Base-by-base conservation (phyloP, 108 stramenopile genomes). In the Seminavis robusta region DNA sequence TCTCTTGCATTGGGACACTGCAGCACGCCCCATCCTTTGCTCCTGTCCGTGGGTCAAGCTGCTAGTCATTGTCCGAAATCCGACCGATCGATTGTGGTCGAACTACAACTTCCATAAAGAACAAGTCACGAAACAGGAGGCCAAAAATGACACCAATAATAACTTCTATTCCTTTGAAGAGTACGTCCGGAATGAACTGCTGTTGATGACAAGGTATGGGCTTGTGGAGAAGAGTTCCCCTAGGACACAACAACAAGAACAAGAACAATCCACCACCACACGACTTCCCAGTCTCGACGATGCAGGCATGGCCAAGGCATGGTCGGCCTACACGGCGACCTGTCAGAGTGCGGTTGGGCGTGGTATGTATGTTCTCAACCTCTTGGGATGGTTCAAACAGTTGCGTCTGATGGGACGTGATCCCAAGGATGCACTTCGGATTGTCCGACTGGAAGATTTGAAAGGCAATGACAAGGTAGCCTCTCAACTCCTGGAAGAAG, bases 21-120 rank as follows among this genome's bases (percentile, higher is more conserved):
- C 20, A 3, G 28, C 11, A 9, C 59, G 37, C 0, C 34, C 56
- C 36, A 50, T 67, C 6, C 40, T 59, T 15, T 67, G 66, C 34
- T 59, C 66, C 3, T 44, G 45, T 40, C 75, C 66, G 4, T 67
- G 73, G 45, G 67, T 65, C 39, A 81, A 81, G 36, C 28, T 90
- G 21, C 33, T 87, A 25, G 78, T 90, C 32, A 84, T 85, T 50
- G 52, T 90, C 29, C 60, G 89, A 27, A 64, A 86, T 44, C 89
- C 89, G 3, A 69, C 79, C 13, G 80, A 65, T n/a, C 55, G 89
- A 5, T 77, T 79, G 13, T 74, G 46, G 37, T 76, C 74, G 34
- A 79, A 90, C 51, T 83, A 80, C 68, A 75, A 83, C 36, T 86
- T 84, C 78, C 40, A 74, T 15, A 46, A 37, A 6, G 72, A 77